A percentile compares a stretch with the other conserved stretches of the same genome.
Conservation (phyloP, 352 stramenopile genomes). For the Globisporangium cederbergense region DNA sequence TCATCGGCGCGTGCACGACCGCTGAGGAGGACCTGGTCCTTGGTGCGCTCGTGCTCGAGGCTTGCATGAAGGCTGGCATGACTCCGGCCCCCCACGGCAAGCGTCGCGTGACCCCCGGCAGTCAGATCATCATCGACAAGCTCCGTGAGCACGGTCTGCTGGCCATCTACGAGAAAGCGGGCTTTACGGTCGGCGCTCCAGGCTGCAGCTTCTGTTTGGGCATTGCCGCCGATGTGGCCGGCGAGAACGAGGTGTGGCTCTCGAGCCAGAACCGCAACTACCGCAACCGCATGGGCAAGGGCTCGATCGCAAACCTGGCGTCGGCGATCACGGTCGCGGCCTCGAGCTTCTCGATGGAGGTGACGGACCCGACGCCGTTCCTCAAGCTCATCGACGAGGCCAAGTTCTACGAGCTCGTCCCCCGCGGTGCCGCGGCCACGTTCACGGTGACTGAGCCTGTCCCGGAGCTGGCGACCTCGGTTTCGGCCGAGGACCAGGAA, state of each 20-base stretch:
- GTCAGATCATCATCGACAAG: slow-evolving; percentile 77
- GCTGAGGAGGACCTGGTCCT: slow-evolving; percentile 81
- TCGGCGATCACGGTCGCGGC: slow-evolving; percentile 79
- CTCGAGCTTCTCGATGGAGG: slow-evolving; percentile 79
- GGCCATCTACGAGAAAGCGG: slow-evolving; percentile 75
- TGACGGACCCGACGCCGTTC: slow-evolving; percentile 75
- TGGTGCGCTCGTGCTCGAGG: slow-evolving; percentile 71
- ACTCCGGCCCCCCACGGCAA: slow-evolving; percentile 52
- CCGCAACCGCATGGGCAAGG: slow-evolving; percentile 83
- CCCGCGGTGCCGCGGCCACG: slow-evolving; percentile 37
- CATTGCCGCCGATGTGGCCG: slow-evolving; percentile 79
- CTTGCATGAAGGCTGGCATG: slow-evolving; percentile 67
- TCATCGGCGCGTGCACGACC: slow-evolving; percentile 83
- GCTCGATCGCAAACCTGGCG: slow-evolving; percentile 77
- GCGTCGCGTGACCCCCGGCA: slow-evolving; percentile 75
- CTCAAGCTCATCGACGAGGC: slow-evolving; percentile 67
- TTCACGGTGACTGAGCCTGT: slow-evolving; percentile 44
- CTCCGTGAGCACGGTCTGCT: slow-evolving; percentile 74
- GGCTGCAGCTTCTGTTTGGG: slow-evolving; percentile 82
- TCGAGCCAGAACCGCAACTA: slow-evolving; percentile 86
- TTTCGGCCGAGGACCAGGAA: slow-evolving; percentile 22
- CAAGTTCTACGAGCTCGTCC: slow-evolving; percentile 61
- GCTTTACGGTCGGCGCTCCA: slow-evolving; percentile 71
- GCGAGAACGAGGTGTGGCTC: slow-evolving; percentile 83
- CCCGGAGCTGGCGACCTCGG: slow-evolving; percentile 42